Base-by-base conservation (phyloP, 1,139 yeast genomes). In the Kodamaea derodonti region DNA sequence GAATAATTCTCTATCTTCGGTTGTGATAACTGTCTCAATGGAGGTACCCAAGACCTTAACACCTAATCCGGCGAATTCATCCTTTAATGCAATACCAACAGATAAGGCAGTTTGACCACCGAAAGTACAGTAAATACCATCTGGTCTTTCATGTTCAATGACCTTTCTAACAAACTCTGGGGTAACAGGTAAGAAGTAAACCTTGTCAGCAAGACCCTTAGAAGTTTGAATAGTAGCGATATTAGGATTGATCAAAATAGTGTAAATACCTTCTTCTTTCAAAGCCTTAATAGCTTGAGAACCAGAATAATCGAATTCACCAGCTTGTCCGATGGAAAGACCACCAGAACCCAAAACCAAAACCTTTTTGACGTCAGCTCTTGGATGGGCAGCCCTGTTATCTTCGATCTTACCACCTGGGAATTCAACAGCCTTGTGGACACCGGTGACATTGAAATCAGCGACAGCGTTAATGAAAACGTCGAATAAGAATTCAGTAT, bases 211-310 rank as follows among this genome's bases (percentile, higher is more conserved):
- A 52, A 92, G 71, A 56, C 97, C 97, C 65, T 90, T 84, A 29
- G 98, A 92, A 24, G 99, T 94, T 70, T 92, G 99, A 54, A 90
- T 94, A 30, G 99, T 92, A 35, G 99, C 99, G 60, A 92, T 92
- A 63, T 92, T 92, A 41, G 98, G 98, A 63, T 92, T 92, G 59
- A 92, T 90, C 60, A 92, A 76, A 48, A 92, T 84, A 37, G 98
- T 88, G 72, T 88, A 85, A 49, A 88, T 92, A 47, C 96, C 96
- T 67, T 88, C 98, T 72, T 92, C 97, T 62, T 87, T 90, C 69
- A 92, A 76, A 36, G 98, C 98, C 63, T 84, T 84, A 57, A 84
- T 83, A 45, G 94, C 92, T 65, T 86, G 95, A 42, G 97, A 87
- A 56, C 97, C 97, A 37, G 97, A 88, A 68, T 92, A 92, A 65